Conservation (phyloP, 2,329 filamentous ascomycete genomes). For the Exophiala calicioides region DNA sequence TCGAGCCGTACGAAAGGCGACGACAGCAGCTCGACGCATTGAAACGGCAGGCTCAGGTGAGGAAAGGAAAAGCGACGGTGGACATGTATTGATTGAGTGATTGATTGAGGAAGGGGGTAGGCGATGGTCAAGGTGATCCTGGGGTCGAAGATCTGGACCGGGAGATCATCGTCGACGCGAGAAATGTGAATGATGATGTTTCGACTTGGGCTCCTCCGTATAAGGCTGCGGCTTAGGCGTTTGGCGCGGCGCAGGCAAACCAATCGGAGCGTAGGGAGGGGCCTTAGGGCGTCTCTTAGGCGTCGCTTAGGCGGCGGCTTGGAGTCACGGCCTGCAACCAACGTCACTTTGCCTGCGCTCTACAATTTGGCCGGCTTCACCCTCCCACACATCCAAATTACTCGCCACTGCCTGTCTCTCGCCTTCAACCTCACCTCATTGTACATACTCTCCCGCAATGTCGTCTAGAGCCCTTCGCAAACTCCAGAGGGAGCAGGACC, state of each 20-base stretch:
- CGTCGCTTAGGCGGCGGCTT: no score
- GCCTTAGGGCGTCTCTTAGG: no score
- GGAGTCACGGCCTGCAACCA: no score
- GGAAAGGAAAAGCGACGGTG: constrained; percentile 9
- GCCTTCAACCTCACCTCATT: neutral
- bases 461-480: constrained; percentile 67
- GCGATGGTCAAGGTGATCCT: neutral
- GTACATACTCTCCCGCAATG: constrained; percentile 46
- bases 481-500: constrained; percentile 62
- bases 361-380: no score
- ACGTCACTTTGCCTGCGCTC: neutral
- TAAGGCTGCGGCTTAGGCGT: no score
- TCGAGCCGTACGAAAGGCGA: constrained; percentile 51
- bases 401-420: neutral
- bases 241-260: no score
- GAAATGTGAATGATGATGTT: no score
- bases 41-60: constrained; percentile 23
- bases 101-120: neutral
- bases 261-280: no score
- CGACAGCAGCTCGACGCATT: constrained; percentile 52
- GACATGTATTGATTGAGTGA: constrained; percentile 7
- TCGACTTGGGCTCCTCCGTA: no score
- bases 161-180: no score
- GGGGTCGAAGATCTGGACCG: no score
- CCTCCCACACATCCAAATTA: neutral